Evolutionary conservation across 2,329 filamentous ascomycete species (phyloP).

Genomic region (Xylaria sp.): DNA sequence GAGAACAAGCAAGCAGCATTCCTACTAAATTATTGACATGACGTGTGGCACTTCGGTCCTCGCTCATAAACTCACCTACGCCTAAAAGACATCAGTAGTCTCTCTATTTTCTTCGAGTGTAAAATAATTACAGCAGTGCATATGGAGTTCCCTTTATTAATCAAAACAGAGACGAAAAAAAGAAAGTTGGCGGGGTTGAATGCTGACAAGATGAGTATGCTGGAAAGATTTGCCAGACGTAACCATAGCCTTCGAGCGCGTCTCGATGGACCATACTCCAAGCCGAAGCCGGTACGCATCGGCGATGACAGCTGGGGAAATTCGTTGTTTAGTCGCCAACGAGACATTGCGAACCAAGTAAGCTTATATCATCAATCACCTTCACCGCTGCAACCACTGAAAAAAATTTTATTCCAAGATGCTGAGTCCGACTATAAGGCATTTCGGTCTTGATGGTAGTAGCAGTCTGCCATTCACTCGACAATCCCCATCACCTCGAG

Average conservation of each 20-base stretch:
- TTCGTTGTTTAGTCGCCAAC: constrained; percentile 41
- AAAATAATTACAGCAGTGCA: not conserved
- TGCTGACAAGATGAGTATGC: constrained; percentile 39
- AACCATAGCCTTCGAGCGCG: constrained; percentile 40
- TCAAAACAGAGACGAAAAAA: not conserved
- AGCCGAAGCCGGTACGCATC: constrained; percentile 39
- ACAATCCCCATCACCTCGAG: constrained; percentile 39
- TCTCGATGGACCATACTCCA: constrained; percentile 37
- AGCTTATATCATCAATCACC: constrained; percentile 25
- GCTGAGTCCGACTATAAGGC: constrained; percentile 45
- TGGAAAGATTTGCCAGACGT: constrained; percentile 43
- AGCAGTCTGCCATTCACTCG: constrained; percentile 37
- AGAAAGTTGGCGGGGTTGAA: not conserved
- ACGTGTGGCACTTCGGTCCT: not conserved
- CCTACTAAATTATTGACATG: constrained; percentile 8
- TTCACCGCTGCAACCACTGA: constrained; percentile 12
- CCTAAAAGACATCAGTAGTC: not conserved
- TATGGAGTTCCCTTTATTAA: not conserved
- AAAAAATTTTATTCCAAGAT: constrained; percentile 37
- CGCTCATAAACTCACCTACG: not conserved
- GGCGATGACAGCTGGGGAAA: constrained; percentile 41
- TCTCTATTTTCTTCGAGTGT: not conserved
- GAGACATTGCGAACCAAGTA: constrained; percentile 47
- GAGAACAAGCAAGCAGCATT: not conserved
- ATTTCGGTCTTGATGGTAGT: constrained; percentile 46